Conservation (phyloP, 345 rosid genomes). For the Salix viminalis region DNA sequence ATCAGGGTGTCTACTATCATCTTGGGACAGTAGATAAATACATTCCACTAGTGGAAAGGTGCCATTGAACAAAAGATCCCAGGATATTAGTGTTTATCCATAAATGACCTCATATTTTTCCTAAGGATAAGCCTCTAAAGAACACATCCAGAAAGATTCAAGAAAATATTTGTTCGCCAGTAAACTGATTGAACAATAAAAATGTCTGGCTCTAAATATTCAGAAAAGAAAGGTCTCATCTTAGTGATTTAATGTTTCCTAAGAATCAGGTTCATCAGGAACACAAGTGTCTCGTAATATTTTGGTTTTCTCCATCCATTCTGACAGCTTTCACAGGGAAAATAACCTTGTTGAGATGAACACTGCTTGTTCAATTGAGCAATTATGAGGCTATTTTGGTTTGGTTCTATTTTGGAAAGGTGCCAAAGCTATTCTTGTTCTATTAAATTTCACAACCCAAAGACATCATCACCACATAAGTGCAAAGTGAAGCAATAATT, state of each 20-base stretch:
- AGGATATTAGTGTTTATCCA: not conserved
- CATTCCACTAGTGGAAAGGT: not conserved
- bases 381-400: not conserved
- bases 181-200: not conserved
- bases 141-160: not conserved
- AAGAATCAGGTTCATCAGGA: not conserved
- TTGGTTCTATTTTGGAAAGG: not conserved
- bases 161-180: not conserved
- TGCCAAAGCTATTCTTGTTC: not conserved
- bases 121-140: not conserved
- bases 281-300: not conserved
- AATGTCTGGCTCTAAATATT: not conserved
- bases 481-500: not conserved
- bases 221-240: not conserved
- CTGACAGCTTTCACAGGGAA: not conserved
- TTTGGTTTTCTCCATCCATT: not conserved
- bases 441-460: not conserved
- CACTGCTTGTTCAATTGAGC: not conserved
- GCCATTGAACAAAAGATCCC: not conserved
- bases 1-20: not conserved
- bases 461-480: not conserved
- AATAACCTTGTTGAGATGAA: not conserved
- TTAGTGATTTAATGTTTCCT: not conserved
- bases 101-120: not conserved
- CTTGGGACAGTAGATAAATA: not conserved